A percentile compares a stretch with the other conserved stretches of the same genome.
Evolutionary conservation across 805 yeast genomes (phyloP).

Genomic region (Scheffersomyces spartinae): DNA sequence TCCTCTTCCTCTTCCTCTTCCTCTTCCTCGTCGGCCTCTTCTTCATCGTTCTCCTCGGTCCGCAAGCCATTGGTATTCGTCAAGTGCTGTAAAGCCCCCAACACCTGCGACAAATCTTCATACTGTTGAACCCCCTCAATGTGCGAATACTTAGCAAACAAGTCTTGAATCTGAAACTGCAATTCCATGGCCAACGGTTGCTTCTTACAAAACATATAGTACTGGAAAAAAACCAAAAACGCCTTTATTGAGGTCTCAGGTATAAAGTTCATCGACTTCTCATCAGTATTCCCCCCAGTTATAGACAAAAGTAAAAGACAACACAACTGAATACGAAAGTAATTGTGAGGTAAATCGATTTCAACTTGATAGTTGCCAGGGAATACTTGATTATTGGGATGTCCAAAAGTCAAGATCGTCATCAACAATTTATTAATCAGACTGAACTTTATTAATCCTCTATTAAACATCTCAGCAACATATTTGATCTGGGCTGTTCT

Average conservation of each 20-base stretch:
- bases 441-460: slow-evolving; percentile 32
- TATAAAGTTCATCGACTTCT: too few species aligned
- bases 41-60: slow-evolving; percentile 9
- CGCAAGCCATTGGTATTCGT: slow-evolving; percentile 2
- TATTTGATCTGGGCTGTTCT: slow-evolving; percentile 53
- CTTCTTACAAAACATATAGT: slow-evolving; percentile 50
- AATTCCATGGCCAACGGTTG: slow-evolving; percentile 55
- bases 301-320: too few species aligned
- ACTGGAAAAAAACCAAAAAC: slow-evolving; percentile 56
- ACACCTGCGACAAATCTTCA: slow-evolving; percentile 10
- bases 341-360: slow-evolving; percentile 56
- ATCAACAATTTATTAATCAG: slow-evolving; percentile 42
- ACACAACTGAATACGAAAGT: slow-evolving; percentile 60
- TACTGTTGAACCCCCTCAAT: slow-evolving; percentile 25
- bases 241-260: too few species aligned
- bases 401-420: slow-evolving; percentile 53
- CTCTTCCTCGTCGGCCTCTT: slow-evolving; percentile 4
- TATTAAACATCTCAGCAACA: slow-evolving; percentile 45
- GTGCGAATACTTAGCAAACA: slow-evolving; percentile 19
- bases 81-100: slow-evolving; percentile 1
- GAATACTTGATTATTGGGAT: slow-evolving; percentile 40
- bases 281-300: too few species aligned
- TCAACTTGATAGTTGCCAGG: slow-evolving; percentile 35
- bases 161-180: slow-evolving; percentile 38
- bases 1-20: slow-evolving; percentile 4